Evolutionary conservation across 1,284 basidiomycete species (phyloP), one percentile per base, ranked within the genome.

Genomic region (Cutaneotrichosporon arboriforme): DNA sequence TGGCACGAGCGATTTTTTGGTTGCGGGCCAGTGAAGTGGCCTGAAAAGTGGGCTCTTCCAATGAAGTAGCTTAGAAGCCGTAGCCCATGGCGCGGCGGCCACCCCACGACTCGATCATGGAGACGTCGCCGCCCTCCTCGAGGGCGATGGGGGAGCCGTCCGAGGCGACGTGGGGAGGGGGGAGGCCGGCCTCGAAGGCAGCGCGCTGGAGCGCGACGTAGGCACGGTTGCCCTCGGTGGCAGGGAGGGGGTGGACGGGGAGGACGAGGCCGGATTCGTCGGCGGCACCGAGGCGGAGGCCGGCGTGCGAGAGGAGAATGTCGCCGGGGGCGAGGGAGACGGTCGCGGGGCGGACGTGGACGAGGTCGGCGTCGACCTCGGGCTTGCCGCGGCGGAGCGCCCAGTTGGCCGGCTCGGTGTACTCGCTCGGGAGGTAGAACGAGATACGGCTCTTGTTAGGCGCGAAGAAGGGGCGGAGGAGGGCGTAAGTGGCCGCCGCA

Each of bases 61-160:
- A n/a, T 14, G 22, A 14, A 33, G 15, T 8, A 17, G 20, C 35
- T 36, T 54, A 54, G 47, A 40, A 40, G 22, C 51, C 53, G 51
- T 68, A 70, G 31, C 67, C 69, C 68, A 70, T 68, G 22, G 62
- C 69, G 37, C 60, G 56, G 51, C 57, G 64, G 31, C 68, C 68
- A 18, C 65, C 61, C 43, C 58, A 52, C 14, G 59, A 52, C 33
- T 49, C 62, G 39, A 67, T 62, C 51, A 47, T 21, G 10, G 40
- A 48, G 42, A 22, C 52, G 41, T 47, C 35, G 12, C 66, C 62
- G 20, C 49, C 52, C 20, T 54, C 54, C 58, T 73, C 69, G 14
- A 68, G 55, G 26, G 55, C 59, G 37, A 60, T 59, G 38, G 49
- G 41, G 26, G 60, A 33, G 17, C 58, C 63, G 21, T 58, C 56